A percentile compares a stretch with the other conserved stretches of the same genome.
phyloP scores from a whole-genome alignment of 2,329 filamentous ascomycete species.

The Aspergillus clavatus region DNA sequence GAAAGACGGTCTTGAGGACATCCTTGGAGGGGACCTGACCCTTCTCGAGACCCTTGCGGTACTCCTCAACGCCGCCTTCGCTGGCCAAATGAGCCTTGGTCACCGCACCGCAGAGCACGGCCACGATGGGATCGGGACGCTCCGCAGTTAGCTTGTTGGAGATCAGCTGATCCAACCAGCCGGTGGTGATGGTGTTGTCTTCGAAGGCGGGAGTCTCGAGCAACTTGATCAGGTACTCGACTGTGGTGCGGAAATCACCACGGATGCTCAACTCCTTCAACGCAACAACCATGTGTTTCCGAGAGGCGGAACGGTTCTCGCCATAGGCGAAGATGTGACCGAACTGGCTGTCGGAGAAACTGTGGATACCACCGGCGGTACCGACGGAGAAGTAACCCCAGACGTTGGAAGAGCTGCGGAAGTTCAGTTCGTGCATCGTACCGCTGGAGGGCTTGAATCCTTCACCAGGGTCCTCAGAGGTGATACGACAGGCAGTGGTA shows the following conservation, averaged over 20 bases:
- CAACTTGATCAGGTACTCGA: slow-evolving; percentile 98
- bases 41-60: slow-evolving; percentile 84
- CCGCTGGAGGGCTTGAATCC: slow-evolving; percentile 99
- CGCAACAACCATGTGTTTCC: slow-evolving; percentile 99
- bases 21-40: slow-evolving; percentile 97
- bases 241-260: slow-evolving; percentile 97
- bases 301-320: slow-evolving; percentile 90
- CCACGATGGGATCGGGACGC: slow-evolving; percentile 85
- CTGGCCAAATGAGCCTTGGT: slow-evolving; percentile 95
- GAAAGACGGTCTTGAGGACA: slow-evolving; percentile 94
- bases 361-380: slow-evolving; percentile 94
- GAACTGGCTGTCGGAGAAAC: slow-evolving; percentile 97
- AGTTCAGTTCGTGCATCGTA: slow-evolving; percentile 98
- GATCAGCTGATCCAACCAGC: slow-evolving; percentile 98
- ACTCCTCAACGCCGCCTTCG: slow-evolving; percentile 81
- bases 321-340: slow-evolving; percentile 99
- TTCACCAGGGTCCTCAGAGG: slow-evolving; percentile 96
- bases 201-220: slow-evolving; percentile 97
- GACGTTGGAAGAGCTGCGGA: slow-evolving; percentile 96
- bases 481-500: slow-evolving; percentile 97
- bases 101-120: slow-evolving; percentile 91
- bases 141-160: slow-evolving; percentile 96
- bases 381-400: slow-evolving; percentile 99
- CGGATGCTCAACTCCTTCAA: slow-evolving; percentile 98
- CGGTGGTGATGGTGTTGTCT: slow-evolving; percentile 98